Conservation (phyloP, 208 protist genomes). For the Trypanosoma rangeli region DNA sequence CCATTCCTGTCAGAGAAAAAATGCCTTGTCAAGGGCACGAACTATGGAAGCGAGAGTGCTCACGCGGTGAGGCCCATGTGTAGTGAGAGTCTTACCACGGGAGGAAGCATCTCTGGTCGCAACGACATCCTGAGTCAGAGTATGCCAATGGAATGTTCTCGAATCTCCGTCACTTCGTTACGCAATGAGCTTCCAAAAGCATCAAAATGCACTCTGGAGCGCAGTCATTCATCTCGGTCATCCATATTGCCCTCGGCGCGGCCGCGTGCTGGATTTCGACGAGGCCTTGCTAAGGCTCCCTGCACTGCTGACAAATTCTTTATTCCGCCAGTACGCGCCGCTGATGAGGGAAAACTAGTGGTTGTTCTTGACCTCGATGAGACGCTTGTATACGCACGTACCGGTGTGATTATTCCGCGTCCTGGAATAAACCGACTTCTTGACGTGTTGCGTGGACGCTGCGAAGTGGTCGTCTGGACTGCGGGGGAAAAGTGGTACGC, state of each 20-base stretch:
- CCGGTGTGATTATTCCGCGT: slow-evolving; percentile 52
- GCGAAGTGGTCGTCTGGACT: slow-evolving; percentile 78
- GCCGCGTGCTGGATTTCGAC: neutral
- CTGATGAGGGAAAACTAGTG: slow-evolving; percentile 57
- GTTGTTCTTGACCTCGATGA: slow-evolving; percentile 86
- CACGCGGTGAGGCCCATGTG: neutral
- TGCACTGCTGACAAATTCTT: slow-evolving; percentile 24
- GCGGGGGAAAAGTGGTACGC: slow-evolving; percentile 63
- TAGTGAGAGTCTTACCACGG: neutral
- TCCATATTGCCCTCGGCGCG: neutral
- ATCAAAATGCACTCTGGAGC: neutral
- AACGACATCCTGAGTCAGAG: neutral
- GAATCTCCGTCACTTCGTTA: neutral
- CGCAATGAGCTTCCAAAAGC: neutral
- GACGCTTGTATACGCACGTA: slow-evolving; percentile 68
- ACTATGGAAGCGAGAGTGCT: neutral
- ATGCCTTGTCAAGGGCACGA: too few species aligned
- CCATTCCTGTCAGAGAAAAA: neutral
- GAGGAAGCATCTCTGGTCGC: neutral
- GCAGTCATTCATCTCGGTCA: neutral
- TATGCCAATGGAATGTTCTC: neutral
- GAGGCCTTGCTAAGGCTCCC: neutral
- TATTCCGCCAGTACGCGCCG: slow-evolving; percentile 43
- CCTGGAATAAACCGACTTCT: slow-evolving; percentile 52
- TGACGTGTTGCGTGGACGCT: slow-evolving; percentile 42